Evolutionary conservation across 495 filamentous ascomycete genomes (phyloP).

Genomic region (Tuber brumale): DNA sequence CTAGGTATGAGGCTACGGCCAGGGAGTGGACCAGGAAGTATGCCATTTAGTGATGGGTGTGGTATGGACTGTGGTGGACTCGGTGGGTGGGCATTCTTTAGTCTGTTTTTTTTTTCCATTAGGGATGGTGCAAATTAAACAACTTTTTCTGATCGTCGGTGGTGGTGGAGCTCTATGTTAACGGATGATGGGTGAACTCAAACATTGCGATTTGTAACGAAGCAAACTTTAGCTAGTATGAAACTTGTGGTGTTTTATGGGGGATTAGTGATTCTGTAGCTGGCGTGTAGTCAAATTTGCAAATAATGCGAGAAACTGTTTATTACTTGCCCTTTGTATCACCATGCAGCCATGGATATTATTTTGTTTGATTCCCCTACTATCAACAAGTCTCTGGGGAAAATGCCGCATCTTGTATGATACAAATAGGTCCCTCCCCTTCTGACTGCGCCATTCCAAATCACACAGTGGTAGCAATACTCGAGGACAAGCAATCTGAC

Average conservation of each 20-base stretch:
- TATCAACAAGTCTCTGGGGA: background rate
- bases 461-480: background rate
- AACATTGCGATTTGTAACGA: slow-evolving; percentile 35
- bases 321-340: background rate
- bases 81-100: slow-evolving; percentile 7
- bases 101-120: slow-evolving; percentile 5
- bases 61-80: slow-evolving; percentile 11
- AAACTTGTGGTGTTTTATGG: slow-evolving; percentile 19
- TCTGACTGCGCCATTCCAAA: background rate
- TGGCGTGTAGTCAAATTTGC: slow-evolving; percentile 37
- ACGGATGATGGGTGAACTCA: slow-evolving; percentile 14
- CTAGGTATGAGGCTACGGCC: slow-evolving; percentile 90
- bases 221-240: slow-evolving; percentile 25
- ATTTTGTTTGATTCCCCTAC: background rate
- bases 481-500: background rate
- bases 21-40: slow-evolving; percentile 99
- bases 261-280: slow-evolving; percentile 29
- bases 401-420: background rate
- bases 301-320: slow-evolving; percentile 3
- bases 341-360: background rate
- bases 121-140: slow-evolving; percentile 30
- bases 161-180: slow-evolving; percentile 22
- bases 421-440: background rate
- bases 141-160: slow-evolving; percentile 34
- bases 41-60: slow-evolving; percentile 58